These are phyloP conservation scores for Striga hermonthica DNA, from an alignment of 305 asterid species.

Conservation along the genomic window DNA sequence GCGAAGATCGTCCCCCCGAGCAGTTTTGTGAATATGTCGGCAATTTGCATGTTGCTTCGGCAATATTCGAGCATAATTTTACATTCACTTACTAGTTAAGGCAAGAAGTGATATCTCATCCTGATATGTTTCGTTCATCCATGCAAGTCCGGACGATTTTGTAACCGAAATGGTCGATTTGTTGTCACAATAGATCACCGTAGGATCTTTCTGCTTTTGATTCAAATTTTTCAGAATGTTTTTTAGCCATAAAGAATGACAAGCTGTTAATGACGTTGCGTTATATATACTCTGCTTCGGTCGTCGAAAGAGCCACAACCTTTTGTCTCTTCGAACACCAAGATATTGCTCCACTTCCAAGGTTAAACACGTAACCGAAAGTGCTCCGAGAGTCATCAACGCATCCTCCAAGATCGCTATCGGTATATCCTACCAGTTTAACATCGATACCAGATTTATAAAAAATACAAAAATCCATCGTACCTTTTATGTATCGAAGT, in stretches of 20 bases:
- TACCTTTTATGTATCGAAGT: not conserved
- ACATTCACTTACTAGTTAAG: not conserved
- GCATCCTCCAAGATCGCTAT: constrained; percentile 1
- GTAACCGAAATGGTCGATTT: not conserved
- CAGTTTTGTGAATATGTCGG: not conserved
- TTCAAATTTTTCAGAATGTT: not conserved
- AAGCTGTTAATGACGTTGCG: not conserved
- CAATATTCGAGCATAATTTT: not conserved
- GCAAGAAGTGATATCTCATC: not conserved
- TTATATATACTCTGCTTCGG: not conserved
- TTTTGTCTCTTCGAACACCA: not conserved
- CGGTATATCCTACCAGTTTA: not conserved
- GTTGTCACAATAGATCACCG: not conserved
- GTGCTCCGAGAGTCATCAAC: not conserved
- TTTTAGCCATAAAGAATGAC: not conserved
- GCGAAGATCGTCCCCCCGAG: not conserved
- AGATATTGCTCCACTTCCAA: not conserved
- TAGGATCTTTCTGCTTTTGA: not conserved
- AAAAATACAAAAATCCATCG: not conserved
- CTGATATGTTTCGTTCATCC: constrained; percentile 6
- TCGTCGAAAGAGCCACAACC: not conserved
- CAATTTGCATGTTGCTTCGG: not conserved
- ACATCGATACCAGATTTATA: not conserved
- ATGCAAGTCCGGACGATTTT: not conserved
- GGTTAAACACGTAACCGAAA: not conserved